Evolutionary conservation across 1,284 basidiomycete species (phyloP), one percentile per base, ranked within the genome.

Genomic region (Peniophora sp.): DNA sequence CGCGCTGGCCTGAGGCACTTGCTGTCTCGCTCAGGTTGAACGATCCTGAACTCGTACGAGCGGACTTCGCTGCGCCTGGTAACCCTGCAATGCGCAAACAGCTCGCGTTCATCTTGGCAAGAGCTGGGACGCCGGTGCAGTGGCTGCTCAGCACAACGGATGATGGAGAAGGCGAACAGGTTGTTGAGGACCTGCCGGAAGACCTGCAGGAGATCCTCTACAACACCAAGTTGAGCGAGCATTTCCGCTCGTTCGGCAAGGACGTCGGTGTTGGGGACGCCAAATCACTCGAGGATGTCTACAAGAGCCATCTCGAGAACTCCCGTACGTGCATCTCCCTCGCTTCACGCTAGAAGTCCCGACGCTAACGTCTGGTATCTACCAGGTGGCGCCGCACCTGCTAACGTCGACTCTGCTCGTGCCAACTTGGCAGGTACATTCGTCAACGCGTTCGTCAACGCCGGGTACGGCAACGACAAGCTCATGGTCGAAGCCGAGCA

Each of bases 391-490:
- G 76, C 79, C 23, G 69, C 80, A 2, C 75, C 83, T 1, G 74
- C 85, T 1, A 88, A 83, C 51, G 85, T 97, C 48, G 95, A 98
- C 64, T 98, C 95, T 12, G 96, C 96, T 14, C 80, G 92, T 54
- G 94, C 87, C 51, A 99, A 99, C 67, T 71, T 99, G 50, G 96
- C 97, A 1, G 90, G 93, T 8, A 97, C 95, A 1, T 99, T 99
- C 60, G 97, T 99, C 56, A 99, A 99, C 63, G 97, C 94, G 1
- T 99, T 99, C 58, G 97, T 98, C 52, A 99, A 99, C 62, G 96
- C 95, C 37, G 97, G 97, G 0, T 99, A 97, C 63, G 95, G 95
- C 17, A 99, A 99, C 65, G 97, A 99, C 66, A 97, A 97, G 67
- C 80, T 99, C 52, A 95, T 99, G 88, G 94, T 96, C 3, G 87